Conservation (phyloP, 805 yeast genomes). For the Metschnikowia kofuensis region DNA sequence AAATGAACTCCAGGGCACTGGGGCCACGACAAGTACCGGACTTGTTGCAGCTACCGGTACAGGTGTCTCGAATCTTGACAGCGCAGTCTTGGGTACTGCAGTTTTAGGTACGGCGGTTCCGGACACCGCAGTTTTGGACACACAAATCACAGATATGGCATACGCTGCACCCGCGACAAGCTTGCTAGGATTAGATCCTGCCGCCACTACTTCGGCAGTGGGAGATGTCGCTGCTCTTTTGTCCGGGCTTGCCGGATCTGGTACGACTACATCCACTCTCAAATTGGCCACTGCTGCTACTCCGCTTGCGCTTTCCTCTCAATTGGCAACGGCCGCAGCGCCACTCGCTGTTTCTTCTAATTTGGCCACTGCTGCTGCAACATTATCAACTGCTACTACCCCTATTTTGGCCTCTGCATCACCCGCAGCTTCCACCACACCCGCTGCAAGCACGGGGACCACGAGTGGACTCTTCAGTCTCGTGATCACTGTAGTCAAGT, state of each 20-base stretch:
- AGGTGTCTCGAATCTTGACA: not conserved
- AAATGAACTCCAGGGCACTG: slow-evolving; percentile 4
- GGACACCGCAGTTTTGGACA: not conserved
- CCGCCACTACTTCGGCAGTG: not conserved
- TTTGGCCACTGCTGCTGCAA: not conserved
- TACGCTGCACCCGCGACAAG: not conserved
- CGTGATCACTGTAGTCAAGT: not conserved
- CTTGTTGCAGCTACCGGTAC: not conserved
- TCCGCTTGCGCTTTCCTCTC: not conserved
- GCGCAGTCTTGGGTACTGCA: not conserved
- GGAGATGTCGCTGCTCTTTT: not conserved
- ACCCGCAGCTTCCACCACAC: not conserved
- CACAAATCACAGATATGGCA: not conserved
- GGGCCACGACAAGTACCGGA: not conserved
- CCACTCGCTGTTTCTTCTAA: not conserved
- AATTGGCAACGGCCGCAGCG: not conserved
- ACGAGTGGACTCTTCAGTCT: not conserved
- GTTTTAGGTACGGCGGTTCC: not conserved
- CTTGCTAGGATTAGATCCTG: not conserved
- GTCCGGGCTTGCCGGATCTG: not conserved
- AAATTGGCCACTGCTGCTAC: not conserved
- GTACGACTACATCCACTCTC: not conserved
- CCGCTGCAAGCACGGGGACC: not conserved
- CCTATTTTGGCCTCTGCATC: not conserved
- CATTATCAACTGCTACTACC: not conserved